These are phyloP conservation scores for Gynochthodes officinalis DNA, from an alignment of 257 asterid species.

Conservation along the genomic window DNA sequence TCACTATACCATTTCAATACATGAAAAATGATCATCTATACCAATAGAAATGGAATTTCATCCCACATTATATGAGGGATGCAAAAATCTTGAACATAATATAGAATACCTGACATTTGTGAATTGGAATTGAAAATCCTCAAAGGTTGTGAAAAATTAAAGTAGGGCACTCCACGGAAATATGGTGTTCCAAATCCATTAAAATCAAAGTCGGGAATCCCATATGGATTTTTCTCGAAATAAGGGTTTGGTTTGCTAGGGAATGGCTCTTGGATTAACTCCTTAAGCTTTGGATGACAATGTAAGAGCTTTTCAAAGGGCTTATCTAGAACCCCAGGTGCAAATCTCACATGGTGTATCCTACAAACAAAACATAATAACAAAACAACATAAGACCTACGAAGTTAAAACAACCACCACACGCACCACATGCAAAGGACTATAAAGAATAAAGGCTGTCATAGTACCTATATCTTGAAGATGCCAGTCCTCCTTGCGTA, in stretches of 20 bases:
- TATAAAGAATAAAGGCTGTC: too few species aligned
- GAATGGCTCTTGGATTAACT: slow-evolving; percentile 40
- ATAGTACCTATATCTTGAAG: slow-evolving; percentile 48
- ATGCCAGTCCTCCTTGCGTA: too few species aligned
- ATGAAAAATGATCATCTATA: too few species aligned
- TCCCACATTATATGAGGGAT: too few species aligned
- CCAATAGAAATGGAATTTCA: too few species aligned
- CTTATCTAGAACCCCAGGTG: slow-evolving; percentile 46
- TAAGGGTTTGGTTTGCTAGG: slow-evolving; percentile 39
- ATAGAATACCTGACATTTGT: slow-evolving; percentile 34
- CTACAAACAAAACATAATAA: slow-evolving; percentile 23
- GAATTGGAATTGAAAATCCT: too few species aligned
- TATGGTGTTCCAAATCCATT: slow-evolving; percentile 14
- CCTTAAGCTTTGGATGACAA: slow-evolving; percentile 30
- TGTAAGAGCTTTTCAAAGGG: slow-evolving; percentile 53
- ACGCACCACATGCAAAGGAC: too few species aligned
- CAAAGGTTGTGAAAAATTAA: too few species aligned
- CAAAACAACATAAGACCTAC: not conserved
- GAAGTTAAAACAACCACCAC: too few species aligned
- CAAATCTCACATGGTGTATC: slow-evolving; percentile 49
- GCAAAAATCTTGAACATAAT: too few species aligned
- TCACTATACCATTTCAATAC: too few species aligned
- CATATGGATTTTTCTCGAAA: slow-evolving; percentile 31
- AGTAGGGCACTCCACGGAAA: slow-evolving; percentile 1
- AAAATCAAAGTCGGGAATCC: slow-evolving; percentile 20